These are phyloP conservation scores for Penicillium sp. DNA, from an alignment of 2,329 filamentous ascomycete genomes.

Conservation along the genomic window DNA sequence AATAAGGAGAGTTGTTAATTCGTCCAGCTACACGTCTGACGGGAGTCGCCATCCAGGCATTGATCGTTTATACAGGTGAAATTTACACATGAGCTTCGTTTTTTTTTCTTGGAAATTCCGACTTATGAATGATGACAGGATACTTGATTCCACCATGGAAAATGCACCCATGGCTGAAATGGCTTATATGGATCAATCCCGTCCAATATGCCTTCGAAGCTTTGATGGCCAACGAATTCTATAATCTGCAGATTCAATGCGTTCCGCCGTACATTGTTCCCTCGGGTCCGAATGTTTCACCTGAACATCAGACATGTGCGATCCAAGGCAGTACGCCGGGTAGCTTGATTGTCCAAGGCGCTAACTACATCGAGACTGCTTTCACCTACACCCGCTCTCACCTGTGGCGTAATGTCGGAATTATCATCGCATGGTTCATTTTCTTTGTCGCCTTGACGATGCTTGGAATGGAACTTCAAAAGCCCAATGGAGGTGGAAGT, in stretches of 20 bases:
- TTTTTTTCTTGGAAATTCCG: not conserved
- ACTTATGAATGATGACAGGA: conserved; percentile 31
- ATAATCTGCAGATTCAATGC: conserved; percentile 52
- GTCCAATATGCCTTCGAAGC: conserved; percentile 65
- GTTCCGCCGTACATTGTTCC: conserved; percentile 53
- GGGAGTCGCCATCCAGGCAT: conserved; percentile 44
- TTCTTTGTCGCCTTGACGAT: conserved; percentile 72
- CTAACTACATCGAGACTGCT: conserved; percentile 50
- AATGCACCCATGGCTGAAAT: conserved; percentile 60
- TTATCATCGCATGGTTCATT: conserved; percentile 68
- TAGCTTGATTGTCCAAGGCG: conserved; percentile 48
- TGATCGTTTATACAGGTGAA: conserved; percentile 53
- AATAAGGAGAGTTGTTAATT: conserved; percentile 1
- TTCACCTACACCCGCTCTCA: conserved; percentile 53
- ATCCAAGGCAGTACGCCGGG: conserved; percentile 53
- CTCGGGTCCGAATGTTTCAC: conserved; percentile 39
- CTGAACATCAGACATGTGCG: conserved; percentile 54
- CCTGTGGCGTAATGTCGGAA: conserved; percentile 70
- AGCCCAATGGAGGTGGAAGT: conserved; percentile 73
- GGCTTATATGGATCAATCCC: conserved; percentile 61
- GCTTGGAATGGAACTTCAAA: conserved; percentile 70
- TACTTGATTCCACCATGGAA: conserved; percentile 57
- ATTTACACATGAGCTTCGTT: accelerated
- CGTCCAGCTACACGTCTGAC: conserved; percentile 43
- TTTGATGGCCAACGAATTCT: conserved; percentile 65